Base-by-base conservation (phyloP, 352 stramenopile species). In the Pythium insidiosum region DNA sequence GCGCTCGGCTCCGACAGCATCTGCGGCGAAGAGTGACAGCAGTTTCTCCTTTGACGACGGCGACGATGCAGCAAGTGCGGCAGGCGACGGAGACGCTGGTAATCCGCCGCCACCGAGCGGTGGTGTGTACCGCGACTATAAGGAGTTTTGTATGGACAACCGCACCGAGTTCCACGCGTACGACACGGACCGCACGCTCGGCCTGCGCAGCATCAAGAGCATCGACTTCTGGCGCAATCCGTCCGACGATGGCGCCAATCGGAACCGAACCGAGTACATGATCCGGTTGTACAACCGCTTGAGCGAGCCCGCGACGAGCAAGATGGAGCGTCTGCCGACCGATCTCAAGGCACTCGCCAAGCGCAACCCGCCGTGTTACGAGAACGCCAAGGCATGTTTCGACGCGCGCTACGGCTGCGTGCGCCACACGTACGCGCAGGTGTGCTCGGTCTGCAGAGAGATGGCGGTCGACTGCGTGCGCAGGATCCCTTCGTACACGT, bases 221-320 rank as follows among this genome's bases (percentile, higher is more conserved):
- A 78, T 84, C 38, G 55, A 66, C 29, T 84, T 84, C 47, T 87
- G 74, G 74, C 24, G 65, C n/a, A 59, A 63, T 22, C 66, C 71
- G 18, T 81, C 71, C 9, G 54, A 66, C 22, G 43, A 61, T n/a
- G 54, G 65, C 6, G 63, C 61, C 26, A 88, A 88, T 46, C 57
- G 69, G 22, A 57, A 63, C 28, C 73, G 75, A 43, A 68, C 69
- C 15, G 45, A 47, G 16, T 42, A 50, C 18, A 75, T 84, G 65
- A 77, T 84, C 42, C 52, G 58, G 12, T 50, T 63, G 35, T 88
- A 84, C 62, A 81, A 84, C 41, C 43, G 43, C 2, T 38, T 58
- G 16, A 43, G 52, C 21, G 47, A 61, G 3, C 26, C 30, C 2
- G 36, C 38, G 2, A 60, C 61, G 21, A 43, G 22, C 13, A 58